Conservation (phyloP, 306 rosid genomes). For the Dalbergia oliveri region DNA sequence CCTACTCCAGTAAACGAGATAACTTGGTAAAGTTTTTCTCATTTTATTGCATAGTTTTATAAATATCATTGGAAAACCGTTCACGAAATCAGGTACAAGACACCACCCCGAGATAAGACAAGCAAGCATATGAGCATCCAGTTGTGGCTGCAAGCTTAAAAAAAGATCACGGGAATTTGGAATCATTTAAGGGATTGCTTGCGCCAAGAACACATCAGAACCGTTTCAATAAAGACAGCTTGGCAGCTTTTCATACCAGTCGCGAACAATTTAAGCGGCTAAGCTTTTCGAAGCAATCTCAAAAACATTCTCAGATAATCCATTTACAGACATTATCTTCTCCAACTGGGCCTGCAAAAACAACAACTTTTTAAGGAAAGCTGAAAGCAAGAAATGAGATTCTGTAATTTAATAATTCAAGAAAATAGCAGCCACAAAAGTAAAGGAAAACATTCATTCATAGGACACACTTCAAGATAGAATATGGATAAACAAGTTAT, state of each 20-base stretch:
- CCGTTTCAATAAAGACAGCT: slow-evolving; percentile 8
- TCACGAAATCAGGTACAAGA: slow-evolving; percentile 1
- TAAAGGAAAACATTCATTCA: not conserved
- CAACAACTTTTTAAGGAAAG: not conserved
- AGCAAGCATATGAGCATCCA: not conserved
- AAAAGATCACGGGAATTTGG: not conserved
- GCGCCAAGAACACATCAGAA: not conserved
- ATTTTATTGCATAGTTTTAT: slow-evolving; percentile 31
- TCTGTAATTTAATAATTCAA: slow-evolving; percentile 1
- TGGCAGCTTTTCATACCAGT: slow-evolving; percentile 1
- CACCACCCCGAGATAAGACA: slow-evolving; percentile 1
- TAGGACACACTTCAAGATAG: not conserved
- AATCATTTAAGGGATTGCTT: not conserved
- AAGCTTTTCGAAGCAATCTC: slow-evolving; percentile 98
- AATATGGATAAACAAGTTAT: not conserved
- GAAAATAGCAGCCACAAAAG: slow-evolving; percentile 19
- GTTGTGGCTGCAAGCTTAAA: slow-evolving; percentile 6
- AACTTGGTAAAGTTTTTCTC: not conserved
- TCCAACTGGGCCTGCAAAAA: slow-evolving; percentile 93
- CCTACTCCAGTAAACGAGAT: slow-evolving; percentile 3
- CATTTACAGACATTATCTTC: slow-evolving; percentile 84
- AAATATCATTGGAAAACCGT: slow-evolving; percentile 16
- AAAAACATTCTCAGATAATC: slow-evolving; percentile 89
- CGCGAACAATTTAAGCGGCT: slow-evolving; percentile 59
- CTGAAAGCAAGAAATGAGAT: not conserved